Conservation (phyloP, 1,139 yeast species). For the Lodderomyces pseudojiufengensis region DNA sequence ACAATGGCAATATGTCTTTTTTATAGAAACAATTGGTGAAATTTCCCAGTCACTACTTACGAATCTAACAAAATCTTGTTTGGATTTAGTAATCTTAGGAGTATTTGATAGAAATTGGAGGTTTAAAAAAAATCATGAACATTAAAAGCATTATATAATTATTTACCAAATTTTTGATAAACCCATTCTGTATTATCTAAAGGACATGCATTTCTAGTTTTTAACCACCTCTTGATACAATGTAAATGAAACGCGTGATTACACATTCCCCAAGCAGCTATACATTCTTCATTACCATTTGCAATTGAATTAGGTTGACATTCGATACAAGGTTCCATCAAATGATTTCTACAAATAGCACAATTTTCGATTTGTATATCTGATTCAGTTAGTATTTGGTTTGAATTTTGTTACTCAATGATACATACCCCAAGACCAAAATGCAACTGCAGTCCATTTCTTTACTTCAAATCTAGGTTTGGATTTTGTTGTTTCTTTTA, state of each 20-base stretch:
- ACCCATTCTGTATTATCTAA: conserved; percentile 94
- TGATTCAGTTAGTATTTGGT: conserved; percentile 23
- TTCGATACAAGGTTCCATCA: conserved; percentile 98
- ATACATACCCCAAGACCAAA: conserved; percentile 94
- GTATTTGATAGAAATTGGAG: conserved; percentile 32
- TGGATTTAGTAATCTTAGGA: conserved; percentile 37
- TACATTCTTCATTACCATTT: conserved; percentile 73
- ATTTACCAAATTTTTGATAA: conserved; percentile 70
- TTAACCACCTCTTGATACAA: conserved; percentile 94
- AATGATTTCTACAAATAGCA: conserved; percentile 96
- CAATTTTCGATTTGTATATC: conserved; percentile 92
- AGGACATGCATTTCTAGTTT: conserved; percentile 97
- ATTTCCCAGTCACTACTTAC: conserved; percentile 10
- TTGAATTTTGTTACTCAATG: not conserved
- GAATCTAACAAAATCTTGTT: conserved; percentile 18
- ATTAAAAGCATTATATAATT: conserved; percentile 4
- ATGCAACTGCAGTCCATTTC: conserved; percentile 97
- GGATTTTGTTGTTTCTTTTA: conserved; percentile 8
- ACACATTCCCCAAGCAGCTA: conserved; percentile 97
- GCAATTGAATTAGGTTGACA: conserved; percentile 83
- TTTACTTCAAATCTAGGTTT: conserved; percentile 47
- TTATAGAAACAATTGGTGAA: conserved; percentile 57
- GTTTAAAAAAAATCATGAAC: conserved; percentile 12
- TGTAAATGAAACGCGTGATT: conserved; percentile 94
- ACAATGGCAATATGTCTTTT: conserved; percentile 85